phyloP scores from a whole-genome alignment of 306 rosid species.

The Quercus rubra region DNA sequence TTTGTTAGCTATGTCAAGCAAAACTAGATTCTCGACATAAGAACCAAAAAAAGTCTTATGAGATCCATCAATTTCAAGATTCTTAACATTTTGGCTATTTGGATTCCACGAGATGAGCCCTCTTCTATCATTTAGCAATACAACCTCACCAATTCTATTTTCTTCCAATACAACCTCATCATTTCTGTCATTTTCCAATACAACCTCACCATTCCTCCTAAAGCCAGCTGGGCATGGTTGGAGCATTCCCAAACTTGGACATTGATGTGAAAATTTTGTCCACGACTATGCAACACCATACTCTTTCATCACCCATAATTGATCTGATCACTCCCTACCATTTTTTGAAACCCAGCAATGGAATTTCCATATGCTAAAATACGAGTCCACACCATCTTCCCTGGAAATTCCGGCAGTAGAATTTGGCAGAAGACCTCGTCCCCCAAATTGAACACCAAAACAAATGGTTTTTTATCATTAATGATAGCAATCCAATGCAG shows the following conservation, averaged over 20 bases:
- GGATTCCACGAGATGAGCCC: conserved; percentile 1
- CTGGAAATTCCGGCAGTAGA: conserved; percentile 7
- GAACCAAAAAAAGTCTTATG: neutral
- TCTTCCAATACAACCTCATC: neutral
- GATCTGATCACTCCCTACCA: neutral
- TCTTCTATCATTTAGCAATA: neutral
- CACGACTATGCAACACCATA: conserved; percentile 29
- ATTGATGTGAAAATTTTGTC: neutral
- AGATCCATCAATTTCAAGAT: conserved; percentile 11
- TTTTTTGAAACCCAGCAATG: neutral
- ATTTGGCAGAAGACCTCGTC: conserved; percentile 25
- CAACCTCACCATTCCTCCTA: neutral
- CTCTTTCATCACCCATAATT: conserved; percentile 35
- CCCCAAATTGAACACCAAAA: conserved; percentile 16
- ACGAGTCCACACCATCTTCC: neutral
- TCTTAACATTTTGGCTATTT: neutral
- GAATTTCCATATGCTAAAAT: neutral
- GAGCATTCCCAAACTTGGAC: too few relatives aligned
- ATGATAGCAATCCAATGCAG: too few relatives aligned
- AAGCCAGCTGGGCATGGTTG: neutral
- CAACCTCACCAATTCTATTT: neutral
- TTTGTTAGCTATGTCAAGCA: neutral
- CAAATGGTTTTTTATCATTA: neutral
- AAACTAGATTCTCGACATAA: conserved; percentile 28
- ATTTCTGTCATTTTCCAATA: neutral